Percentiles rank a stretch among this genome's conserved stretches.
Evolutionary conservation across 345 rosid genomes (phyloP).

Genomic region (Physaria fendleri): DNA sequence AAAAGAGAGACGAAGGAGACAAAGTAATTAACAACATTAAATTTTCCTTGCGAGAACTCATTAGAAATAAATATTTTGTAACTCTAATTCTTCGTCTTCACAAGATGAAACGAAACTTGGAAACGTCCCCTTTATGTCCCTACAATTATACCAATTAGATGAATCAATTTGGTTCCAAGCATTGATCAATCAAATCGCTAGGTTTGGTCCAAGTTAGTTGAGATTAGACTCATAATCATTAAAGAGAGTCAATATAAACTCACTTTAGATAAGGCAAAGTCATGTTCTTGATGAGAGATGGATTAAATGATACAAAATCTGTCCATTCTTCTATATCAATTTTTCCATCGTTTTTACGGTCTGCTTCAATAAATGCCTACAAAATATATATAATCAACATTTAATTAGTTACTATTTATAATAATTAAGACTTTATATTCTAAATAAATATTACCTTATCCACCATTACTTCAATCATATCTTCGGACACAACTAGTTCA

Average conservation of each 20-base stretch:
- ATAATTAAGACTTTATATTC: neutral
- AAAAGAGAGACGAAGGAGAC: neutral
- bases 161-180: neutral
- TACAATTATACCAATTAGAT: conserved; percentile 23
- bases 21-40: neutral
- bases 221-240: no score
- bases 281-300: conserved; percentile 89
- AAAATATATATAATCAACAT: neutral
- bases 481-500: conserved; percentile 61
- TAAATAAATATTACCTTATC: conserved; percentile 56
- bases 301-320: conserved; percentile 60
- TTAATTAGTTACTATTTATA: neutral
- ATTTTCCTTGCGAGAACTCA: conserved; percentile 1
- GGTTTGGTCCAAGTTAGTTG: no score
- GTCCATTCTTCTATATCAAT: conserved; percentile 90
- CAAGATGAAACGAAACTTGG: conserved; percentile 61
- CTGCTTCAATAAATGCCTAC: conserved; percentile 72
- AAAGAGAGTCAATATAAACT: conserved; percentile 10
- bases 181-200: neutral
- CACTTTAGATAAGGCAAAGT: conserved; percentile 84
- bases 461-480: conserved; percentile 62
- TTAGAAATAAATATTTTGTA: conserved; percentile 28
- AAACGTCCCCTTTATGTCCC: conserved; percentile 77
- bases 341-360: conserved; percentile 62
- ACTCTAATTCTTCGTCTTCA: conserved; percentile 60